A percentile compares a stretch with the other conserved stretches of the same genome.
phyloP scores from a whole-genome alignment of 1,284 basidiomycete species.

The Apiotrichum sp. region DNA sequence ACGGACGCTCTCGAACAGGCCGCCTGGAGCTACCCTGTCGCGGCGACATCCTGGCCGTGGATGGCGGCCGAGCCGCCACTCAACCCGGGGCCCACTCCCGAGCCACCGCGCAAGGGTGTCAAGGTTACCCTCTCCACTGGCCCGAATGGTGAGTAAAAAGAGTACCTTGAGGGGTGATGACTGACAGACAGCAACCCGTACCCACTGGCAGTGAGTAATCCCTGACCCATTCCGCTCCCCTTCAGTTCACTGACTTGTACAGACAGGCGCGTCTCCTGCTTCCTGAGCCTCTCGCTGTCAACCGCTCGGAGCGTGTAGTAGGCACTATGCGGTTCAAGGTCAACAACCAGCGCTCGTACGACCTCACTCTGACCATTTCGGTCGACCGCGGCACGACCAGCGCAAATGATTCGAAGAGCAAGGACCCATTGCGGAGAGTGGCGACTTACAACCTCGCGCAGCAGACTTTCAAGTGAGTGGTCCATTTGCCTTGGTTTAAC shows the following conservation, averaged over 20 bases:
- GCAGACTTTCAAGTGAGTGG: constrained; percentile 45
- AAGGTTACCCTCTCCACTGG: constrained; percentile 43
- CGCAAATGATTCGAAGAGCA: background rate
- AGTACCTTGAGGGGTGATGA: background rate
- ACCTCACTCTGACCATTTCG: constrained; percentile 37
- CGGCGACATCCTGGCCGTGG: constrained; percentile 31
- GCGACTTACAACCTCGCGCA: constrained; percentile 40
- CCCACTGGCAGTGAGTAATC: constrained; percentile 43
- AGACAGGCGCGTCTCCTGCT: constrained; percentile 41
- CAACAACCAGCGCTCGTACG: constrained; percentile 44
- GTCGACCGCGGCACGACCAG: constrained; percentile 30
- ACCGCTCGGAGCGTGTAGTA: constrained; percentile 39
- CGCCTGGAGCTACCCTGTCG: constrained; percentile 33
- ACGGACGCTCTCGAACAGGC: constrained; percentile 7
- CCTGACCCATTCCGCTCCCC: constrained; percentile 2
- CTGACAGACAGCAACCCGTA: constrained; percentile 31
- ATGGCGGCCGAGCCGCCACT: constrained; percentile 33
- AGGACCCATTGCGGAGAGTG: constrained; percentile 31
- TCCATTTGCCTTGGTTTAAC: no score
- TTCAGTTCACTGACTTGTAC: background rate
- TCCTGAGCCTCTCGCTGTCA: constrained; percentile 47
- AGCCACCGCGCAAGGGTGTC: constrained; percentile 35
- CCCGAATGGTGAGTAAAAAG: constrained; percentile 33
- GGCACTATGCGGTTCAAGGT: constrained; percentile 37
- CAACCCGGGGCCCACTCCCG: constrained; percentile 39